Evolutionary conservation across 2,329 filamentous ascomycete species (phyloP).

Genomic region (Nakataea oryzae): DNA sequence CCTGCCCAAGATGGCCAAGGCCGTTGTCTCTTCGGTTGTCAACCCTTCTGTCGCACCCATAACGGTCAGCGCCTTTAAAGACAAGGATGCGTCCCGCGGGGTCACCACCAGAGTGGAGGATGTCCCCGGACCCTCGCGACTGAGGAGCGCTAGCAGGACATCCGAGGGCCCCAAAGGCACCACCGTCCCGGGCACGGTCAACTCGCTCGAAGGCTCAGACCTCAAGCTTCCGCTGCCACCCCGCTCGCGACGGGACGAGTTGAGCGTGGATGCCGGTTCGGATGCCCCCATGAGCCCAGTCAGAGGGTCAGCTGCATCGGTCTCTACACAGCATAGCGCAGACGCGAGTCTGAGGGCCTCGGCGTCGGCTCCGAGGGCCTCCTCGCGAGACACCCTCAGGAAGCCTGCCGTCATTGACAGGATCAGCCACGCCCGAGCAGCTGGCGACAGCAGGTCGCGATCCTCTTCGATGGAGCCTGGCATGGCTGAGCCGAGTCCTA

Average conservation of each 20-base stretch:
- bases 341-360: constrained; percentile 9
- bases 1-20: constrained; percentile 30
- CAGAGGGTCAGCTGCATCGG: constrained; percentile 17
- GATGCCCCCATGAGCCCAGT: constrained; percentile 33
- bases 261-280: constrained; percentile 31
- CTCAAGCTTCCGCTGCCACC: constrained; percentile 17
- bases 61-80: constrained; percentile 36
- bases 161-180: constrained; percentile 20
- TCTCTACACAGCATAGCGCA: background rate
- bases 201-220: constrained; percentile 10
- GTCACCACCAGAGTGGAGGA: constrained; percentile 30
- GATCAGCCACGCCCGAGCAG: constrained; percentile 36
- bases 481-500: constrained; percentile 43
- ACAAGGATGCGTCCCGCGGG: constrained; percentile 33
- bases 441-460: constrained; percentile 35
- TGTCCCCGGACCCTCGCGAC: constrained; percentile 20
- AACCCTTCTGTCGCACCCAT: constrained; percentile 37
- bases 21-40: constrained; percentile 27
- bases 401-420: constrained; percentile 43
- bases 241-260: constrained; percentile 29
- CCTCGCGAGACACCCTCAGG: constrained; percentile 25
- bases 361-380: constrained; percentile 14
- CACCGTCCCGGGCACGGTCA: background rate
- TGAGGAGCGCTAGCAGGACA: constrained; percentile 30
- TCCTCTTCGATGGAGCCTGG: constrained; percentile 50